A percentile compares a stretch with the other conserved stretches of the same genome.
Conservation (phyloP, 176 grass and related monocot genomes). For the Hyparrhenia diplandra region DNA sequence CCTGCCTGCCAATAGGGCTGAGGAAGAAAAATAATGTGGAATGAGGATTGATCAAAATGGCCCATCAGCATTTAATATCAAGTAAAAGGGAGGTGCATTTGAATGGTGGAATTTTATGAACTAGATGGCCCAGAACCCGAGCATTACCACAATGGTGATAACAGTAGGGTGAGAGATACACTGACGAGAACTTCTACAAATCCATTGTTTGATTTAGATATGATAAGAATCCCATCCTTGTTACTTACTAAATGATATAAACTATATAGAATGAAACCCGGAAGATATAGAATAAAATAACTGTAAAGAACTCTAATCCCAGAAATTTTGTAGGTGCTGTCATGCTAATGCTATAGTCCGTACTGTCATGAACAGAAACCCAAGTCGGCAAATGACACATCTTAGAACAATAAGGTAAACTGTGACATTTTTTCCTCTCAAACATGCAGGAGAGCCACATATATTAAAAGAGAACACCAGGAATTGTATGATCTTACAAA, state of each 20-base stretch:
- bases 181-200: neutral
- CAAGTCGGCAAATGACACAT: neutral
- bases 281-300: neutral
- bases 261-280: neutral
- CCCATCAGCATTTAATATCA: neutral
- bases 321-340: neutral
- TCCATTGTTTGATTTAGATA: neutral
- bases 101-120: neutral
- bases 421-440: neutral
- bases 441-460: too few relatives aligned
- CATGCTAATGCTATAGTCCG: neutral
- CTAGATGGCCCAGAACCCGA: neutral
- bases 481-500: too few relatives aligned
- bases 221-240: neutral
- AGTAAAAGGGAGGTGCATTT: neutral
- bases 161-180: neutral
- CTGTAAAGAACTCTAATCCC: neutral
- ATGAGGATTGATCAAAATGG: neutral
- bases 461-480: too few relatives aligned
- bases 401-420: neutral
- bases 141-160: neutral
- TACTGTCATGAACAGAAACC: neutral
- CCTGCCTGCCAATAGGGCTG: conserved; percentile 43
- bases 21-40: conserved; percentile 2
- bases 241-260: neutral